Evolutionary conservation across 495 filamentous ascomycete species (phyloP).

Genomic region (Rhizodiscina lignyota): DNA sequence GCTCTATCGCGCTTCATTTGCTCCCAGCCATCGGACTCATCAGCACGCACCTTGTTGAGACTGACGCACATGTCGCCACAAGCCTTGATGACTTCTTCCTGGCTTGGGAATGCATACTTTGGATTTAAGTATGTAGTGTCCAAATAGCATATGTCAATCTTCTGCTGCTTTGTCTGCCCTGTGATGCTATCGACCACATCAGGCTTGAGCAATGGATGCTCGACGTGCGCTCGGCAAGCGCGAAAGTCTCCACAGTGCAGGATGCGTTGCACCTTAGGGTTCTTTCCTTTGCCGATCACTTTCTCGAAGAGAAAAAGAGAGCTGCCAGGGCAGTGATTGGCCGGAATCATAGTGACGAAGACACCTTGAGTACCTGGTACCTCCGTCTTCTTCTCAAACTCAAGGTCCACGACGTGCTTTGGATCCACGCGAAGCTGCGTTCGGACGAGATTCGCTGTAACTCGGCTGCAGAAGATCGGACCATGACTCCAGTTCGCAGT

Average conservation of each 20-base stretch:
- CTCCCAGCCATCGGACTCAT: conserved; percentile 35
- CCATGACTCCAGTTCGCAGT: conserved; percentile 81
- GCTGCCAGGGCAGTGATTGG: conserved; percentile 93
- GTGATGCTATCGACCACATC: conserved; percentile 50
- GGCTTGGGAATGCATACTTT: conserved; percentile 84
- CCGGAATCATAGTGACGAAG: conserved; percentile 81
- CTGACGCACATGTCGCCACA: conserved; percentile 78
- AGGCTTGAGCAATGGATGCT: conserved; percentile 65
- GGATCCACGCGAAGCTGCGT: conserved; percentile 73
- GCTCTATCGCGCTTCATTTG: conserved; percentile 30
- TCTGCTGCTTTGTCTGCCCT: conserved; percentile 60
- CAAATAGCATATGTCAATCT: conserved; percentile 85
- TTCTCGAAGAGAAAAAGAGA: conserved; percentile 91
- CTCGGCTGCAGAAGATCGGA: conserved; percentile 88
- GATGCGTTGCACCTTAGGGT: conserved; percentile 49
- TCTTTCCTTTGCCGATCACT: conserved; percentile 37
- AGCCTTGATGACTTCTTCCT: conserved; percentile 69
- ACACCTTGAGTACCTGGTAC: conserved; percentile 68
- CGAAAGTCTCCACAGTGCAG: conserved; percentile 95
- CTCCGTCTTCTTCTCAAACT: conserved; percentile 69
- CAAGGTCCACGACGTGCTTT: conserved; percentile 68
- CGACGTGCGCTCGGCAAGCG: conserved; percentile 71
- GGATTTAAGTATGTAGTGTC: conserved; percentile 96
- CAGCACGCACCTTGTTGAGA: conserved; percentile 37
- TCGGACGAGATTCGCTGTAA: conserved; percentile 78